phyloP scores from a whole-genome alignment of 768 basidiomycete species.

The Kwoniella botswanensis region DNA sequence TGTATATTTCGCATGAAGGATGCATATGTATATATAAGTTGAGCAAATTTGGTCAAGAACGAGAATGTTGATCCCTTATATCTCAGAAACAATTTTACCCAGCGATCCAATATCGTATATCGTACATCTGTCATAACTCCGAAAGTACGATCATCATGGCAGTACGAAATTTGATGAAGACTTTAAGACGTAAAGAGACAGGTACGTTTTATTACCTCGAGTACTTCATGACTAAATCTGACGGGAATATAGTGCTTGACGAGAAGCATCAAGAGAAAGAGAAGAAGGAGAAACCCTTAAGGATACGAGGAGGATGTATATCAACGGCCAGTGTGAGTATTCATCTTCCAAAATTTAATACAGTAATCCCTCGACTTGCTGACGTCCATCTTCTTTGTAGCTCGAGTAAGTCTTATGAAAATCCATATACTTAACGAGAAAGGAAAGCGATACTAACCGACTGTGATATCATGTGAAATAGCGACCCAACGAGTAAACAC shows the following conservation, averaged over 20 bases:
- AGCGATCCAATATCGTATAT: no score
- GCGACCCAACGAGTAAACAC: constrained; percentile 11
- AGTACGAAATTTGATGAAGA: background rate
- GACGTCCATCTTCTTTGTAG: background rate
- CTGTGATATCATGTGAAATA: background rate
- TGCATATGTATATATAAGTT: no score
- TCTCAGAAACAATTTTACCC: no score
- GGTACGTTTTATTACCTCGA: background rate
- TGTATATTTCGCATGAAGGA: no score
- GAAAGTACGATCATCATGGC: background rate
- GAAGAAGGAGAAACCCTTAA: background rate
- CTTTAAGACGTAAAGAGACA: background rate
- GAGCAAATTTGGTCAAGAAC: no score
- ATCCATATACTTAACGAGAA: background rate
- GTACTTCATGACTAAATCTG: background rate
- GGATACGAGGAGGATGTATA: background rate
- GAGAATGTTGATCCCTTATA: no score
- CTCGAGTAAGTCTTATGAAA: constrained; percentile 6
- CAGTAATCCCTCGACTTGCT: background rate
- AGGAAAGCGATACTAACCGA: background rate
- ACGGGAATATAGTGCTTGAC: background rate
- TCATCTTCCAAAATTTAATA: background rate
- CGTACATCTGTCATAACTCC: no score
- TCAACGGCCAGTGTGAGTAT: constrained; percentile 1
- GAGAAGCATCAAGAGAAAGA: background rate